Evolutionary conservation across 495 filamentous ascomycete genomes (phyloP), one percentile per base, ranked within the genome.

Genomic region (Beverwykella pulmonaria): DNA sequence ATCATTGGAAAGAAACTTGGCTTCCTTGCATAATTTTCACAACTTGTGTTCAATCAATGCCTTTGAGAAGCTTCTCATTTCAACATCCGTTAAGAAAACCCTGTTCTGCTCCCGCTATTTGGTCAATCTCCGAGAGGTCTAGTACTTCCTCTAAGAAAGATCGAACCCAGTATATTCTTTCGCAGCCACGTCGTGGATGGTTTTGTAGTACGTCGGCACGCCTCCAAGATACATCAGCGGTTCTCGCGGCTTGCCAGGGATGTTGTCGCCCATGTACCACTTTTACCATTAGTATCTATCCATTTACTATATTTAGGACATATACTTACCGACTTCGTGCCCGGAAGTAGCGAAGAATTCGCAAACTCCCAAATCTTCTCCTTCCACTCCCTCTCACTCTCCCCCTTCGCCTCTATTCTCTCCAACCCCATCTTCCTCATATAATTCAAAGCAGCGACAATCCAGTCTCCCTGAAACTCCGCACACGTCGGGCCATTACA

Each of bases 231-330:
- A 73, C 39, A 65, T 59, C 48, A 71, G 23, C 49, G 62, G 54
- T 48, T 67, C 65, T 41, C 57, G 30, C 34, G 41, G 36, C 59
- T 71, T 73, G 22, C 71, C 71, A 8, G 68, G 68, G 20, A 73
- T 68, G 32, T 73, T 73, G 14, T 54, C 64, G 26, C 71, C 69
- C 53, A 59, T 55, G 34, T 65, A 69, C 61, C 53, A 55, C 53
- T 53, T 4, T 17, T 4, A 2, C n/a, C 49, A 23, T 53, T 23
- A 53, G 49, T 22, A 26, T 53, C 14, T 19, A 7, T 22, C 8
- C 49, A 8, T 53, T 17, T 3, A 29, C 2, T 4, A 2, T 29
- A 23, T 4, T 25, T 23, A 25, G 23, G 5, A 5, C 5, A 17
- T 29, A 25, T 15, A 53, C 49, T 53, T 53, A 53, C 65, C 3